Base-by-base conservation (phyloP, 2,329 filamentous ascomycete genomes). In the Fusarium transvaalense region DNA sequence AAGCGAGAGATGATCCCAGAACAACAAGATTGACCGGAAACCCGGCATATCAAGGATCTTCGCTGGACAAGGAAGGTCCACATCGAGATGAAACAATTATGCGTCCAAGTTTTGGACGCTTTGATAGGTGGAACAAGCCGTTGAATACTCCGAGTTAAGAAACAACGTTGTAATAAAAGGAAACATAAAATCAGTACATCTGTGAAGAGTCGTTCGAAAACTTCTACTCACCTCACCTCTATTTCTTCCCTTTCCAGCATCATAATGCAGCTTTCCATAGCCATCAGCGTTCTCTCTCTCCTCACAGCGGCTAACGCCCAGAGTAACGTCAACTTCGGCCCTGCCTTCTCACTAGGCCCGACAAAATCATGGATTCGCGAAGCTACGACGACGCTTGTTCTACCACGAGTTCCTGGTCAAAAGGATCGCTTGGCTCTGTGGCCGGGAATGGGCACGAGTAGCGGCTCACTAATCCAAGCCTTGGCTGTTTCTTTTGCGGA, bases 291-390 rank as follows among this genome's bases (percentile, higher is more conserved):
- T 9, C 32, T 65, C 9, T 53, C 60, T 34, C 8, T 69, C 2
- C 21, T 57, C 1, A 38, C 45, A 14, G 21, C 39, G 5, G 34
- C 34, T n/a, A 34, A 19, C 2, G 55, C 55, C n/a, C 60, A 65
- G 23, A 41, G 10, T 1, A 42, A 52, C 12, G 19, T 68, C 0
- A 37, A 63, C 5, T 69, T 69, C 7, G 66, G 66, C 3, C 66
- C 66, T 37, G 56, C 56, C 1, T 69, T 69, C 29, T 69, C 66
- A 1, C 64, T 69, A 2, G 66, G 66, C 2, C 64, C 66, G 10
- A 69, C 66, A 2, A 54, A 52, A 1, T 68, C 66, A 37, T 69
- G 64, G 64, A 69, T 69, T 19, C 60, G 66, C 7, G 66, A 68
- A 46, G 55, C 66, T 17, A 68, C 53, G 0, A 69, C 66, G 1